Conservation (phyloP, 305 asterid genomes). For the Rubia tinctorum region DNA sequence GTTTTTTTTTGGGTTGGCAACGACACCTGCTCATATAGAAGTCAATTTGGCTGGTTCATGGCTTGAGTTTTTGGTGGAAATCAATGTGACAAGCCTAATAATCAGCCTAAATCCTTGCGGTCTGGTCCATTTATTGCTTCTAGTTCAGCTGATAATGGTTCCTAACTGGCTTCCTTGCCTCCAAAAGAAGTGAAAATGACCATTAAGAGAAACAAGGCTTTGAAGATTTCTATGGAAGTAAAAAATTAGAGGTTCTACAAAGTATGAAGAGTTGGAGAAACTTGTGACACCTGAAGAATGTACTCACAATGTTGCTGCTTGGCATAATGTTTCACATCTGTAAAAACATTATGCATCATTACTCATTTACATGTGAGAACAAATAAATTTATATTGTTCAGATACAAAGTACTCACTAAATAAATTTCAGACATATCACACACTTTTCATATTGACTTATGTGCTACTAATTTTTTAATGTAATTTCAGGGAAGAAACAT, state of each 20-base stretch:
- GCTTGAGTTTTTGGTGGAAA: conserved; percentile 88
- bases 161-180: conserved; percentile 49
- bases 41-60: conserved; percentile 92
- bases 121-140: conserved; percentile 58
- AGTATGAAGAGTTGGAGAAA: conserved; percentile 55
- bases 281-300: conserved; percentile 52
- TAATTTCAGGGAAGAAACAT: conserved; percentile 78
- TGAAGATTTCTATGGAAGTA: conserved; percentile 83
- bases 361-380: background rate
- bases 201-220: conserved; percentile 54
- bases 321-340: conserved; percentile 98
- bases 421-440: background rate
- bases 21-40: conserved; percentile 96
- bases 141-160: conserved; percentile 63
- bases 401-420: background rate
- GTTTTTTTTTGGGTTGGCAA: conserved; percentile 91
- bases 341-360: conserved; percentile 30
- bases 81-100: conserved; percentile 58
- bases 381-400: too few species aligned
- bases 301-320: conserved; percentile 75
- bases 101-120: conserved; percentile 37
- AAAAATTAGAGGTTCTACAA: conserved; percentile 65
- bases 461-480: background rate
- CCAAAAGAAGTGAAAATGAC: conserved; percentile 40
- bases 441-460: background rate